Evolutionary conservation across 2,329 filamentous ascomycete genomes (phyloP), one percentile per base, ranked within the genome.

Genomic region (Trichoderma arundinaceum): DNA sequence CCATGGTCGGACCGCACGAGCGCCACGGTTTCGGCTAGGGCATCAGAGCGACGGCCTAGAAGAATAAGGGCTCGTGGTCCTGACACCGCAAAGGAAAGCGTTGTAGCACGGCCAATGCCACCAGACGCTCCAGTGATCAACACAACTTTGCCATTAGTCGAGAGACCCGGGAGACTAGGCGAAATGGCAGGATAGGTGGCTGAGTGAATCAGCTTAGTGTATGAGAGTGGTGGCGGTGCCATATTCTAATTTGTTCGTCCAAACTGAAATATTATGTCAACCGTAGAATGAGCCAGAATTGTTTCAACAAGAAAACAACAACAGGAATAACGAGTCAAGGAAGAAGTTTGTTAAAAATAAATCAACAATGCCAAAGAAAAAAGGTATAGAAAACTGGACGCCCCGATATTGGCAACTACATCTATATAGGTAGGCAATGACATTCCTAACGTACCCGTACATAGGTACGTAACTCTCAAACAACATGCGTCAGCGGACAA

Each of bases 91-190:
- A 43, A 57, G 15, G 53, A 32, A 6, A 2, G 10, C 19, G 53
- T 38, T 7, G 53, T 57, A 12, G 53, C 38, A 15, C 38, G 4
- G 15, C 53, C 53, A 43, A 57, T 57, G 8, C 38, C 53, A 32
- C 53, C 53, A 13, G 53, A 13, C 7, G 53, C 53, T 7, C 53
- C 53, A 6, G 53, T 57, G 10, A 57, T 57, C 22, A 57, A 32
- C 7, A 57, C 15, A 2, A 57, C 53, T 17, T 57, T 57, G 13
- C 13, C 53, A 15, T 41, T 17, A 5, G 53, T 57, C 17, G 53
- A 57, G 38, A 57, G 53, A 19, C 5, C 2, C 0, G 15, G 1
- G 19, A 7, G 39, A 4, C 19, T 44, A 3, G 53, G 53, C 17
- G 4, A 13, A 32, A 57, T 57, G 1, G 19, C 13, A 10, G 3